Evolutionary conservation across 2,329 filamentous ascomycete genomes (phyloP).

Genomic region (Fusarium begoniae): DNA sequence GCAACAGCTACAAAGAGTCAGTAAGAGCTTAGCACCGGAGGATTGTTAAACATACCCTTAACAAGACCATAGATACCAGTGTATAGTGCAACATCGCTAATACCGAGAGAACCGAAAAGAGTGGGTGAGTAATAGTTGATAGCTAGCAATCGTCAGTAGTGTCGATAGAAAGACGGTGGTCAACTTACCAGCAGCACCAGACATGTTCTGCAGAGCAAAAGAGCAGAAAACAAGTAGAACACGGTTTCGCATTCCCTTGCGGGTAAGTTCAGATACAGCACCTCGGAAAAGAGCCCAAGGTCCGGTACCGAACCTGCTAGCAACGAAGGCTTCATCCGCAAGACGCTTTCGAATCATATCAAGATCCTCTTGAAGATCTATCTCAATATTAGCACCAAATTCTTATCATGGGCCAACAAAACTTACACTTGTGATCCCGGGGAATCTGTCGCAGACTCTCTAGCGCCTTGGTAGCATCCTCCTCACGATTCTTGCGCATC

Average conservation of each 20-base stretch:
- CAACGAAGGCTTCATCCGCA: conserved; percentile 46
- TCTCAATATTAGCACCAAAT: background rate
- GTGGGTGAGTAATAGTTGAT: conserved; percentile 57
- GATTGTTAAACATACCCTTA: conserved; percentile 39
- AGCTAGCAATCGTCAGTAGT: conserved; percentile 34
- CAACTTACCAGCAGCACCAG: conserved; percentile 49
- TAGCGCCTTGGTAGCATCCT: conserved; percentile 46
- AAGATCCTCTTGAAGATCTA: conserved; percentile 59
- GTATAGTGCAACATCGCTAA: conserved; percentile 55
- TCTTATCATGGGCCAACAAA: fast-evolving
- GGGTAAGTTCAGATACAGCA: conserved; percentile 47
- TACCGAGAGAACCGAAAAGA: conserved; percentile 55
- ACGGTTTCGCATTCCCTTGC: conserved; percentile 54
- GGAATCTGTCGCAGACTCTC: conserved; percentile 56
- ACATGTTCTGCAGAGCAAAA: conserved; percentile 53
- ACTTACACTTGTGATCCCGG: conserved; percentile 47
- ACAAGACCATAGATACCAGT: conserved; percentile 62
- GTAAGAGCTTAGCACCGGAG: fast-evolving
- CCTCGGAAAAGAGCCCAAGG: conserved; percentile 48
- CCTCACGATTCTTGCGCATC: conserved; percentile 47
- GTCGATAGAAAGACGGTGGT: fast-evolving
- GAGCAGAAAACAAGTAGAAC: conserved; percentile 50
- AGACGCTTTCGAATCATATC: conserved; percentile 54
- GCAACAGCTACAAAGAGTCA: conserved; percentile 44
- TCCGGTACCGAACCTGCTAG: conserved; percentile 46